Base-by-base conservation (phyloP, 2,329 filamentous ascomycete species). In the Zymoseptoria pseudotritici region DNA sequence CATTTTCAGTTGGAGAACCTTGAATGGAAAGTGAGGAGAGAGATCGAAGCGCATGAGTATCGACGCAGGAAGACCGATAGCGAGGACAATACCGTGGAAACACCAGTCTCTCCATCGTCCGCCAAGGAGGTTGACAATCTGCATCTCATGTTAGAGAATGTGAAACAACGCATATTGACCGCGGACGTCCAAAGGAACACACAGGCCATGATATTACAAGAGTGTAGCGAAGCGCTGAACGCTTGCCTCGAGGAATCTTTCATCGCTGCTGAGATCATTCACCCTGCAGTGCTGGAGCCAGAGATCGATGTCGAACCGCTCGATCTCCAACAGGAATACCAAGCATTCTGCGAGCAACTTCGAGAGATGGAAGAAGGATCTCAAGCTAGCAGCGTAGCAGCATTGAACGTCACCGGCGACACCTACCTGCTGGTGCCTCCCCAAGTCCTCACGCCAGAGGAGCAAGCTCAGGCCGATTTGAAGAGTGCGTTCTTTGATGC, bases 301-400 rank as follows among this genome's bases (percentile, higher is more conserved):
- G 53, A 50, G 6, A 21, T 54, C 3, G 11, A 57, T 31, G 21
- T 57, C 4, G 22, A 55, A 13, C 46, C 54, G 0, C 53, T 61
- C 11, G 65, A 65, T 20, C 13, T 66, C 3, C 31, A 60, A 11
- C 20, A 56, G 4, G 61, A 66, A 46, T 66, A 67, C 29, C 19
- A 49, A 20, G 29, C 17, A 4, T 56, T 59, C 13, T 46, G 11
- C 4, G 22, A 52, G 22, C 50, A 22, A 10, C 20, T 52, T 13
- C 50, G 50, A 21, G 20, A 11, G 4, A 52, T 52, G 19, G 10
- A 17, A 31, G 51, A 58, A 13, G 29, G 50, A 7, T 11, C 9
- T 20, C 29, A 42, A 13, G 52, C 42, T 1, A 42, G 26, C 19
- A 50, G n/a, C 29, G 55, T 20, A 17, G 5, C 7, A 6, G 55